Conservation (phyloP, 495 filamentous ascomycete species). For the Aspergillus bertholletiae region DNA sequence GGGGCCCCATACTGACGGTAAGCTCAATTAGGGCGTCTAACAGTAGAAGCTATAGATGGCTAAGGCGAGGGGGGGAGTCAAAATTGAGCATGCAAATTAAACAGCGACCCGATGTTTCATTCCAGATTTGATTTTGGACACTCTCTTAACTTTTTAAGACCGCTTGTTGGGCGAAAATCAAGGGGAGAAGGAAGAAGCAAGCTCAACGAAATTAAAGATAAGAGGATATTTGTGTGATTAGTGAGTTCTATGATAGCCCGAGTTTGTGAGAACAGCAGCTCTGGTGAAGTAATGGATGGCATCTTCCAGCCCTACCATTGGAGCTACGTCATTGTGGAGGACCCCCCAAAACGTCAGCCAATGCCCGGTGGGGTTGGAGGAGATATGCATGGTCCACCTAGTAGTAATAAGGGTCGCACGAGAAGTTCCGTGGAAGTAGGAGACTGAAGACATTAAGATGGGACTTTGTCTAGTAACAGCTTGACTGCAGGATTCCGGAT, state of each 20-base stretch:
- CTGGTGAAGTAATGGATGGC: slow-evolving; percentile 10
- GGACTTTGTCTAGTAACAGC: too few species aligned
- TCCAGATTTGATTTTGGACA: background rate
- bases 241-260: background rate
- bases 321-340: slow-evolving; percentile 17
- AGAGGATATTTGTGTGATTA: background rate
- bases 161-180: background rate
- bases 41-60: background rate
- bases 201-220: background rate
- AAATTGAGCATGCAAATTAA: too few species aligned
- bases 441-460: too few species aligned
- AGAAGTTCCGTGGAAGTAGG: background rate
- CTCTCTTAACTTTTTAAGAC: background rate
- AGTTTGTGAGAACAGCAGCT: background rate
- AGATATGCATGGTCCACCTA: background rate
- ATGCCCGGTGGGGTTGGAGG: background rate
- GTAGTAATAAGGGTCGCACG: background rate
- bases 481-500: too few species aligned
- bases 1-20: slow-evolving; percentile 23
- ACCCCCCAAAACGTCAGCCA: background rate
- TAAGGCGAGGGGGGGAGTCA: too few species aligned
- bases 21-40: background rate
- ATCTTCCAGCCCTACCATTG: background rate
- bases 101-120: background rate
- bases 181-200: background rate